A percentile compares a stretch with the other conserved stretches of the same genome.
Conservation (phyloP, 2,329 filamentous ascomycete species). For the Fusarium xyrophilum region DNA sequence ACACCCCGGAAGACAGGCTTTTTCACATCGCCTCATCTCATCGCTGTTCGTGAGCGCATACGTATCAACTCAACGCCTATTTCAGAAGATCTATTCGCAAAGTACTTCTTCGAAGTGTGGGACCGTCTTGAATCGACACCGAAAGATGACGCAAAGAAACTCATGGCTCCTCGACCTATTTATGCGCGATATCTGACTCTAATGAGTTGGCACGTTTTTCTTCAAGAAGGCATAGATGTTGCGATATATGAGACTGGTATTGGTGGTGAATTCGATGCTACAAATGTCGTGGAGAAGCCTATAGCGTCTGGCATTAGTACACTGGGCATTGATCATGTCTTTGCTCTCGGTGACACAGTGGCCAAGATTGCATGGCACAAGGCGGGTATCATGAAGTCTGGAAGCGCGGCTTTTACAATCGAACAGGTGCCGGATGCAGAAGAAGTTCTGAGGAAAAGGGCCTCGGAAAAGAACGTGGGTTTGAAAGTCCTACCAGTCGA, state of each 20-base stretch:
- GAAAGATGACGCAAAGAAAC: conserved; percentile 43
- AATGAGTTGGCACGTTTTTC: conserved; percentile 71
- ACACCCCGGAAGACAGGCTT: conserved; percentile 62
- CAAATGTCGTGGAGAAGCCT: conserved; percentile 68
- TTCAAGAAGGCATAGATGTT: conserved; percentile 66
- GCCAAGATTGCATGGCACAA: conserved; percentile 78
- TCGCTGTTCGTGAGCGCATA: conserved; percentile 72
- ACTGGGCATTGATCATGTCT: conserved; percentile 74
- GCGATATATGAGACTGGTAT: conserved; percentile 73
- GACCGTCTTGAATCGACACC: conserved; percentile 56
- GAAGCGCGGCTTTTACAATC: conserved; percentile 64
- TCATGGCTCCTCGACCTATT: conserved; percentile 55
- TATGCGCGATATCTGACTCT: conserved; percentile 70
- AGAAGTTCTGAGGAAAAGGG: conserved; percentile 57
- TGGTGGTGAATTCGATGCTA: conserved; percentile 73
- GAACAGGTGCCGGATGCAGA: conserved; percentile 56
- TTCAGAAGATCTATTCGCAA: conserved; percentile 64
- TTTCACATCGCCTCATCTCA: conserved; percentile 73
- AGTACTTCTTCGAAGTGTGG: conserved; percentile 74
- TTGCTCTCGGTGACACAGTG: conserved; percentile 66
- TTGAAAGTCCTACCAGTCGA: conserved; percentile 57
- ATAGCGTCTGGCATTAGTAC: conserved; percentile 67
- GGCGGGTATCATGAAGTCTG: conserved; percentile 71
- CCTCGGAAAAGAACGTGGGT: conserved; percentile 58
- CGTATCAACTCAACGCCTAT: conserved; percentile 66